Percentiles rank a stretch among this genome's conserved stretches.
Conservation (phyloP, 2,329 filamentous ascomycete genomes). For the Fusarium dlaminii region DNA sequence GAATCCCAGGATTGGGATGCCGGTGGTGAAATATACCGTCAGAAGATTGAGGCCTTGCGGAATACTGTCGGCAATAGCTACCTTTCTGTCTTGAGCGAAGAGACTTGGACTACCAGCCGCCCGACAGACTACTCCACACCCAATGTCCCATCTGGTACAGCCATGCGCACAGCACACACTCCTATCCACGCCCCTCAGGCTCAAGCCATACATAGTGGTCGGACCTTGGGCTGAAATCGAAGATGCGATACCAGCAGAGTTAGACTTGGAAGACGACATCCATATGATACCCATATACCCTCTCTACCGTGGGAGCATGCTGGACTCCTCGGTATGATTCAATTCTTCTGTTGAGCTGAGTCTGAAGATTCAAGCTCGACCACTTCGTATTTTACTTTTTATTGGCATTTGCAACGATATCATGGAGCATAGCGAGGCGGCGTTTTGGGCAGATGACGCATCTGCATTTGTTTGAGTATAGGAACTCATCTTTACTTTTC, state of each 20-base stretch:
- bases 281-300: conserved; percentile 45
- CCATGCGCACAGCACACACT: conserved; percentile 45
- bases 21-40: conserved; percentile 81
- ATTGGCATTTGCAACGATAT: conserved; percentile 39
- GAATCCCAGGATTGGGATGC: conserved; percentile 69
- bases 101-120: conserved; percentile 61
- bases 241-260: conserved; percentile 21
- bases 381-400: conserved; percentile 35
- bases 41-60: conserved; percentile 86
- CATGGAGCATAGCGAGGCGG: conserved; percentile 54
- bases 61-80: conserved; percentile 89
- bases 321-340: conserved; percentile 30
- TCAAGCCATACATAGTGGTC: conserved; percentile 63
- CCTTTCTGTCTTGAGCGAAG: conserved; percentile 85
- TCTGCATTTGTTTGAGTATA: conserved; percentile 40
- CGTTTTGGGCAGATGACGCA: conserved; percentile 45
- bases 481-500: conserved; percentile 21
- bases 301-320: conserved; percentile 30
- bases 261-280: conserved; percentile 37
- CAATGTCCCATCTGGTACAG: conserved; percentile 40
- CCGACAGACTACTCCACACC: conserved; percentile 37
- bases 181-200: conserved; percentile 47
- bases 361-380: conserved; percentile 25
- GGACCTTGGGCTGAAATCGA: conserved; percentile 56
- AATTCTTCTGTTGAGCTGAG: conserved; percentile 33